These are phyloP conservation scores for Ramaria sp. DNA, from an alignment of 768 basidiomycete genomes.

Conservation along the genomic window DNA sequence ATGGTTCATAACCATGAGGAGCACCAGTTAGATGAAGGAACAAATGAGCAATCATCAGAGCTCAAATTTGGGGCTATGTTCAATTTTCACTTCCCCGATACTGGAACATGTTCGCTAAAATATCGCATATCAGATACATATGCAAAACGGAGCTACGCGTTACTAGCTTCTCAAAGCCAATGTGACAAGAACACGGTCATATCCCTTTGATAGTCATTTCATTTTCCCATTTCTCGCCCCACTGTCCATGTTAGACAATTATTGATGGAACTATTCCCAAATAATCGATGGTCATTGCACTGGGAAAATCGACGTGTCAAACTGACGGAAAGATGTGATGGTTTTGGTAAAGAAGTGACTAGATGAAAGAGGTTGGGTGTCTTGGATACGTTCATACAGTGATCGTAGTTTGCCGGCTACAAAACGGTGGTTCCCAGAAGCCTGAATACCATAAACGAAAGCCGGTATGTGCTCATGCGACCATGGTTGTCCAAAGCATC, in stretches of 20 bases:
- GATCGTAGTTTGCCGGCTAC: no score
- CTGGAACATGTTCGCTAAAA: not conserved
- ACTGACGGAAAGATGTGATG: no score
- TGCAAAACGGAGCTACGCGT: not conserved
- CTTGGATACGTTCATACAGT: no score
- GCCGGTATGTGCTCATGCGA: no score
- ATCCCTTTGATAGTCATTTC: not conserved
- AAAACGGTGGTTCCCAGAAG: no score
- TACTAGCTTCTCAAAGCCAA: constrained; percentile 1
- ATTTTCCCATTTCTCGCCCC: not conserved
- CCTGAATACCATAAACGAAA: no score
- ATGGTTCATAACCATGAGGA: no score
- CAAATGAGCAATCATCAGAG: not conserved
- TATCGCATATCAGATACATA: not conserved
- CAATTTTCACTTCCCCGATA: not conserved
- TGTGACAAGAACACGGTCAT: not conserved
- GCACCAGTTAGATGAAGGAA: no score
- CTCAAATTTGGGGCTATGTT: not conserved
- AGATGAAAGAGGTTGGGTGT: no score
- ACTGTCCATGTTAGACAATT: not conserved
- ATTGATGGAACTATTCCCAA: not conserved
- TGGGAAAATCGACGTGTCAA: no score
- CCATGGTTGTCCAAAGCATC: not conserved
- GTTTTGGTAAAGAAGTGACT: no score
- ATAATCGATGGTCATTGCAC: no score